Evolutionary conservation across 179 eudicot species (phyloP).

Genomic region (Silene vulgaris): DNA sequence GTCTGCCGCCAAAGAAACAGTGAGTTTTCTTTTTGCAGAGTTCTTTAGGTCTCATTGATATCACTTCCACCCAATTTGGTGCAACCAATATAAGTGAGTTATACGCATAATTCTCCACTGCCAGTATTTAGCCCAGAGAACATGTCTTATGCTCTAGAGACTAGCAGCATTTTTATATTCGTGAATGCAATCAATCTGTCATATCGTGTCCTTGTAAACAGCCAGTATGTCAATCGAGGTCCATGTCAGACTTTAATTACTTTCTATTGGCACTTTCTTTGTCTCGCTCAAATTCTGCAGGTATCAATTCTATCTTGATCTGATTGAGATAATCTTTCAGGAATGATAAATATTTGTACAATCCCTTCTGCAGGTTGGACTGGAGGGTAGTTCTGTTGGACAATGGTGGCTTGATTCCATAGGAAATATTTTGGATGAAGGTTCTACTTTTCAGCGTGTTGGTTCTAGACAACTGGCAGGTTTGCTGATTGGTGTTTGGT

Average conservation of each 20-base stretch:
- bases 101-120: neutral
- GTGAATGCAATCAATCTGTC: neutral
- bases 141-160: neutral
- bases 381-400: slow-evolving; percentile 93
- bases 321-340: neutral
- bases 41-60: neutral
- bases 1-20: slow-evolving; percentile 98
- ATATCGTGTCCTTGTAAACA: neutral
- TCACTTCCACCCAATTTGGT: slow-evolving; percentile 2
- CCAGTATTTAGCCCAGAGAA: neutral
- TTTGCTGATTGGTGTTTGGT: slow-evolving; percentile 86
- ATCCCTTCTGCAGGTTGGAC: slow-evolving; percentile 58
- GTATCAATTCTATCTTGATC: slow-evolving; percentile 4
- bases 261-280: neutral
- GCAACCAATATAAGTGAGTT: slow-evolving; percentile 10
- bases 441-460: slow-evolving; percentile 73
- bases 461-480: slow-evolving; percentile 98
- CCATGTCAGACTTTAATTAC: neutral
- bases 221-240: neutral
- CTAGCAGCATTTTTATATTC: neutral
- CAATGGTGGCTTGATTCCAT: slow-evolving; percentile 96
- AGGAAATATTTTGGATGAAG: slow-evolving; percentile 77
- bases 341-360: slow-evolving; percentile 11
- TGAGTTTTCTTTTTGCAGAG: slow-evolving; percentile 29
- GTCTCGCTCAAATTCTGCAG: neutral